These are phyloP conservation scores for Metarhizium album DNA, from an alignment of 2,329 filamentous ascomycete species.

Conservation along the genomic window DNA sequence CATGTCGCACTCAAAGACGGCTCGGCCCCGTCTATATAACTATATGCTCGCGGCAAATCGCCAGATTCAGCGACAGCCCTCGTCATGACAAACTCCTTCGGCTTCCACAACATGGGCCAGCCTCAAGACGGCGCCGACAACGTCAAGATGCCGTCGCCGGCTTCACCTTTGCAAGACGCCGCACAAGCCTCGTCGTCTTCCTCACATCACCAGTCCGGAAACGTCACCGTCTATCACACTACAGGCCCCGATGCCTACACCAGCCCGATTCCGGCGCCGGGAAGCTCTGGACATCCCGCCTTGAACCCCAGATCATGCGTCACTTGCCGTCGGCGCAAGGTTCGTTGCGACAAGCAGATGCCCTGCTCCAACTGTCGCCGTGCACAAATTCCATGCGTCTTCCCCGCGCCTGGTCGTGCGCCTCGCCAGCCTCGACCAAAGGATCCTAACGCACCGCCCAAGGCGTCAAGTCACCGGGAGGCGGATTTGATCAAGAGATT, in stretches of 20 bases:
- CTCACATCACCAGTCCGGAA: slow-evolving; percentile 16
- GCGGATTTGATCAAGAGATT: slow-evolving; percentile 62
- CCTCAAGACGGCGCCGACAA: slow-evolving; percentile 11
- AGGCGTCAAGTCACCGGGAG: slow-evolving; percentile 50
- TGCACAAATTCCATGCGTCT: slow-evolving; percentile 60
- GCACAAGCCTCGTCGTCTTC: slow-evolving; percentile 7
- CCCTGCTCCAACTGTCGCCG: slow-evolving; percentile 66
- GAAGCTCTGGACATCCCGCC: slow-evolving; percentile 20
- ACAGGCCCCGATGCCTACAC: slow-evolving; percentile 28
- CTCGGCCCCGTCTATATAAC: too few relatives aligned
- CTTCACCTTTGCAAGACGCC: slow-evolving; percentile 13
- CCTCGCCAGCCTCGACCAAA: slow-evolving; percentile 56
- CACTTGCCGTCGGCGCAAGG: slow-evolving; percentile 47
- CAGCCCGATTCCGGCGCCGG: slow-evolving; percentile 23
- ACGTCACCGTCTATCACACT: slow-evolving; percentile 29
- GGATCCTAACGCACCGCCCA: slow-evolving; percentile 50
- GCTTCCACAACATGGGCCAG: slow-evolving; percentile 14
- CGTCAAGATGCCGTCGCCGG: slow-evolving; percentile 13
- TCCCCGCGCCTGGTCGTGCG: slow-evolving; percentile 62
- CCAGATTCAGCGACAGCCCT: background rate
- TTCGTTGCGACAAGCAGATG: slow-evolving; percentile 69
- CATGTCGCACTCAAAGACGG: background rate
- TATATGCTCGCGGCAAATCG: background rate
- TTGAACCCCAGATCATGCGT: slow-evolving; percentile 40
- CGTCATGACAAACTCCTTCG: slow-evolving; percentile 10